Percentiles rank a stretch among this genome's conserved stretches.
phyloP scores from a whole-genome alignment of 1,139 yeast species.

The Meyerozyma athensensis region DNA sequence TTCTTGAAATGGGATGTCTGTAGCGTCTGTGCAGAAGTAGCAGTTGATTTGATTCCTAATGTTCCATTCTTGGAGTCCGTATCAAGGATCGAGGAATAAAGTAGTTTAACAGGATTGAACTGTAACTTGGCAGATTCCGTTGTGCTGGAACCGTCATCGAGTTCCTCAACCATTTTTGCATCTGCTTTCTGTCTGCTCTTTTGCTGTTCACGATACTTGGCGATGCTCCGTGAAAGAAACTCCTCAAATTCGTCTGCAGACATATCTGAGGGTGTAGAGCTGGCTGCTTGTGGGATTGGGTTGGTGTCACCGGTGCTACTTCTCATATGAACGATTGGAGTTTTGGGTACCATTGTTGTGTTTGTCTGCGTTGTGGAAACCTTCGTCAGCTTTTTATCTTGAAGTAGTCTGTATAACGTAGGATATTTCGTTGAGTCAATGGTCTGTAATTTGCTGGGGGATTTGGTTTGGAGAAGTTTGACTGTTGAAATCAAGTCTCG shows the following conservation, averaged over 20 bases:
- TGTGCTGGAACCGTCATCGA: constrained; percentile 3
- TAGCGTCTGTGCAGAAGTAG: constrained; percentile 35
- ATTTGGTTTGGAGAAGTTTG: background rate
- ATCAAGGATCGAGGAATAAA: constrained; percentile 14
- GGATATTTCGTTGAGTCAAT: background rate
- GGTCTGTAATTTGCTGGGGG: background rate
- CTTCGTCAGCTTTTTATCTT: background rate
- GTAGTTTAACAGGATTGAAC: constrained; percentile 14
- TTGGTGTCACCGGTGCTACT: background rate
- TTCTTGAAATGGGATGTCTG: constrained; percentile 41
- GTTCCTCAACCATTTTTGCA: background rate
- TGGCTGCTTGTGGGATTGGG: background rate
- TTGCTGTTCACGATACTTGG: constrained; percentile 29
- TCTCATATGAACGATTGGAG: background rate
- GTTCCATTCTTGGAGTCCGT: constrained; percentile 9
- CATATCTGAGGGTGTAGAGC: constrained; percentile 10
- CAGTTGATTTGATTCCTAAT: constrained; percentile 28
- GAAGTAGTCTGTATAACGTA: background rate
- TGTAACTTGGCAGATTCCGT: constrained; percentile 5
- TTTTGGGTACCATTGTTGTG: background rate
- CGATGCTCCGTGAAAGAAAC: constrained; percentile 32
- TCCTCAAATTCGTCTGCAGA: constrained; percentile 28
- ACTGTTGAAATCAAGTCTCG: background rate
- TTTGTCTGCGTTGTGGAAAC: background rate
- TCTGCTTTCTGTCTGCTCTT: constrained; percentile 13